Evolutionary conservation across 768 basidiomycete genomes (phyloP).

Genomic region (Lepiota venenata): DNA sequence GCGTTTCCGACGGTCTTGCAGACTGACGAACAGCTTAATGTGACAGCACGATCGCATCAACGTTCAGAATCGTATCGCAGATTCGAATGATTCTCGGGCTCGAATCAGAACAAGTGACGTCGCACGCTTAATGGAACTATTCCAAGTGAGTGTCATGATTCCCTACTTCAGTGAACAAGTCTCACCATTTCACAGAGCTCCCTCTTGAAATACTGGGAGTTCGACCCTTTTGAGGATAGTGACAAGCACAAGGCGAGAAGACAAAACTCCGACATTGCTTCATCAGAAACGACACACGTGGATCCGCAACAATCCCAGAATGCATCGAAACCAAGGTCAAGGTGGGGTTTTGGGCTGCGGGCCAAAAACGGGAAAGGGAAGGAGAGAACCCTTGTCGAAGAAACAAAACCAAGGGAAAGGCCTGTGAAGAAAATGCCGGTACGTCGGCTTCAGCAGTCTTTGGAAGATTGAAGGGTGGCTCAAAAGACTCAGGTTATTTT

Average conservation of each 20-base stretch:
- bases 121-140: slow-evolving; percentile 80
- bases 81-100: slow-evolving; percentile 35
- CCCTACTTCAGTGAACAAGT: neutral
- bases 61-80: slow-evolving; percentile 59
- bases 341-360: slow-evolving; percentile 31
- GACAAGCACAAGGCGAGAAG: slow-evolving; percentile 19
- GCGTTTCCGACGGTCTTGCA: neutral
- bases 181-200: slow-evolving; percentile 43
- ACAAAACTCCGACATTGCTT: slow-evolving; percentile 26
- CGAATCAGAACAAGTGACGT: slow-evolving; percentile 73
- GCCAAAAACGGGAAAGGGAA: slow-evolving; percentile 19
- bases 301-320: slow-evolving; percentile 24
- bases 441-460: slow-evolving; percentile 8
- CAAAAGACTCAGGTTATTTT: slow-evolving; percentile 50
- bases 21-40: neutral
- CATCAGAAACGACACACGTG: slow-evolving; percentile 39
- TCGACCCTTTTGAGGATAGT: slow-evolving; percentile 34
- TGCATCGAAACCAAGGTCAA: slow-evolving; percentile 20
- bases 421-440: slow-evolving; percentile 69
- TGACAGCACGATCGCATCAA: slow-evolving; percentile 71
- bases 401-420: slow-evolving; percentile 27
- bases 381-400: slow-evolving; percentile 26
- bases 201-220: slow-evolving; percentile 71
- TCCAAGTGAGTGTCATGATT: slow-evolving; percentile 47
- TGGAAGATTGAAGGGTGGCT: slow-evolving; percentile 2